Conservation (phyloP, 2,329 filamentous ascomycete genomes). For the Volutella citrinella region DNA sequence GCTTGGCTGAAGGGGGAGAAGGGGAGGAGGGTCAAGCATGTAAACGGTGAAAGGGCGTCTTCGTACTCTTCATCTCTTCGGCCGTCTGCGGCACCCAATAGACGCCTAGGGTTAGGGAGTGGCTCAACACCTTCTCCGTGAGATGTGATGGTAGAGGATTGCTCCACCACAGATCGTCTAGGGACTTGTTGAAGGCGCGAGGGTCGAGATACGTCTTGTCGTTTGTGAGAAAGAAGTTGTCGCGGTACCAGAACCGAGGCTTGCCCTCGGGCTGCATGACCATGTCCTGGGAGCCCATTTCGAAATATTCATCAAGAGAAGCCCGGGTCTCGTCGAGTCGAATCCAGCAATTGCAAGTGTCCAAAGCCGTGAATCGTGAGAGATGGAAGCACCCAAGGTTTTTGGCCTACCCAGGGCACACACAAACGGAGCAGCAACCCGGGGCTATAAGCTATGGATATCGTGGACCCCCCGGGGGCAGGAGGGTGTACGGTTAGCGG, state of each 20-base stretch:
- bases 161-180: conserved; percentile 61
- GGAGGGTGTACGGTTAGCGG: conserved; percentile 21
- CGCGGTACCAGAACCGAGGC: conserved; percentile 46
- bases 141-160: conserved; percentile 45
- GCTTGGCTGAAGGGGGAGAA: conserved; percentile 17
- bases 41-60: too few species aligned
- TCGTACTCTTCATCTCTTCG: conserved; percentile 37
- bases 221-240: conserved; percentile 59
- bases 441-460: too few species aligned
- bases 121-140: conserved; percentile 51
- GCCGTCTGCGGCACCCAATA: conserved; percentile 44
- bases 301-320: conserved; percentile 4
- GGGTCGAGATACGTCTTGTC: conserved; percentile 54
- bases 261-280: conserved; percentile 28
- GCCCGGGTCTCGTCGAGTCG: background rate
- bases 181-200: conserved; percentile 51
- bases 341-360: conserved; percentile 2
- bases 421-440: too few species aligned
- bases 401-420: too few species aligned
- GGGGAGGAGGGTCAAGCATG: conserved; percentile 30
- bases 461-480: too few species aligned
- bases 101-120: conserved; percentile 59
- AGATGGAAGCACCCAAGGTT: conserved; percentile 5
- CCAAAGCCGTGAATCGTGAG: too few species aligned
- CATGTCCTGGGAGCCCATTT: conserved; percentile 24